Evolutionary conservation across 2,329 filamentous ascomycete genomes (phyloP), one percentile per base, ranked within the genome.

Genomic region (Stylonectria norvegica): DNA sequence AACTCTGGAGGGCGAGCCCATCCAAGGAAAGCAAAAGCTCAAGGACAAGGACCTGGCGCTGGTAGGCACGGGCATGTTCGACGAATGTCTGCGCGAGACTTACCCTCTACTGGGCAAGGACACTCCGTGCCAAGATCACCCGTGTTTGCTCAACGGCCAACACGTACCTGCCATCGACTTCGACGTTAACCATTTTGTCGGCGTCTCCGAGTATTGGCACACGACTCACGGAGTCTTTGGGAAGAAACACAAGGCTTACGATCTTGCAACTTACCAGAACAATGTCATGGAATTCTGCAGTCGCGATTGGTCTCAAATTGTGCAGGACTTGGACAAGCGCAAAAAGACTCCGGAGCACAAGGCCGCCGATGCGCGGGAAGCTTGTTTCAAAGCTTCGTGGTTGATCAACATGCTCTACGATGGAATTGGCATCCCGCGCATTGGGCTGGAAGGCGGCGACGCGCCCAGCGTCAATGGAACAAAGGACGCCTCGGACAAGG

Each of bases 351-450:
- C 80, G 71, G 85, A 86, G 11, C 81, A 86, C 48, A 89, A 90
- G 50, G 76, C 89, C 2, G 79, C 85, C 55, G 86, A 83, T 35
- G 90, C 90, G 5, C 79, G 85, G 49, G 83, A 95, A 59, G 86
- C 95, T 2, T 98, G 93, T 63, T 98, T 98, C 75, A 98, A 98
- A 64, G 90, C 93, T 0, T 93, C 89, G 5, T 98, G 94, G 93
- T 72, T 98, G 31, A 95, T 98, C 60, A 98, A 94, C 55, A 84
- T 98, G 58, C 74, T 98, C 4, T 91, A 98, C 57, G 88, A 96
- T 48, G 93, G 93, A 2, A 96, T 98, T 50, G 94, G 93, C 1
- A 82, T 98, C 36, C 94, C 94, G 5, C 79, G 90, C 36, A 73
- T 93, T 5, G 89, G 87, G 1, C 66, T 95, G 11, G 91, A 95